Base-by-base conservation (phyloP, 2,329 filamentous ascomycete genomes). In the Paracorniculantispora psalliotae region DNA sequence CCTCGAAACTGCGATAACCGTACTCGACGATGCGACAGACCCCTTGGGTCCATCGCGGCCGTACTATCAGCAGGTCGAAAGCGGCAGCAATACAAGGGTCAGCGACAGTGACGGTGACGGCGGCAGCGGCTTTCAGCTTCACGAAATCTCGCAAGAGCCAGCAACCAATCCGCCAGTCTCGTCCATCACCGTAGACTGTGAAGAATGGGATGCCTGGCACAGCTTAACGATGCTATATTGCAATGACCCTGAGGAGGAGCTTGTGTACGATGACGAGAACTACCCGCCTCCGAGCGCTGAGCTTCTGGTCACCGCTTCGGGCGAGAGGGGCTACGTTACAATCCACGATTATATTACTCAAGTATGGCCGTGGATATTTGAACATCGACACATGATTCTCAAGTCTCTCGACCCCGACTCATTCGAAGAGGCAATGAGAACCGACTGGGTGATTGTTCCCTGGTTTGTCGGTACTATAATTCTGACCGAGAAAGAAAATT, bases 191-290 rank as follows among this genome's bases (percentile, higher is more conserved):
- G 50, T 53, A 15, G 15, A 19, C 1, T 53, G 50, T 15, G 8
- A 53, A 15, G 37, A 53, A 53, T 53, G 50, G 50, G 50, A 43
- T 37, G 50, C 50, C 30, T 53, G 50, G 50, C 37, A 53, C 30
- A 15, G 15, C 8, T 30, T 43, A 25, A 21, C 43, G 50, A 30
- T 43, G 3, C 30, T 21, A n/a, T 35, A 53, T 13, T 43, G n/a
- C n/a, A n/a, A 13, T 53, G 37, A 53, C 30, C 4, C 4, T 5
- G 47, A 35, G 8, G 47, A 49, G 15, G 47, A 3, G 19, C 4
- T 43, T 30, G 37, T 5, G 30, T 53, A 53, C 50, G 50, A 53
- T n/a, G 37, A 53, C 30, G 50, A 53, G 1, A 1, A 1, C 50
- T 53, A 13, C 30, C 50, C 50, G 50, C 50, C 50, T 28, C 50